A percentile compares a stretch with the other conserved stretches of the same genome.
phyloP scores from a whole-genome alignment of 257 asterid genomes.

The Lithospermum erythrorhizon region DNA sequence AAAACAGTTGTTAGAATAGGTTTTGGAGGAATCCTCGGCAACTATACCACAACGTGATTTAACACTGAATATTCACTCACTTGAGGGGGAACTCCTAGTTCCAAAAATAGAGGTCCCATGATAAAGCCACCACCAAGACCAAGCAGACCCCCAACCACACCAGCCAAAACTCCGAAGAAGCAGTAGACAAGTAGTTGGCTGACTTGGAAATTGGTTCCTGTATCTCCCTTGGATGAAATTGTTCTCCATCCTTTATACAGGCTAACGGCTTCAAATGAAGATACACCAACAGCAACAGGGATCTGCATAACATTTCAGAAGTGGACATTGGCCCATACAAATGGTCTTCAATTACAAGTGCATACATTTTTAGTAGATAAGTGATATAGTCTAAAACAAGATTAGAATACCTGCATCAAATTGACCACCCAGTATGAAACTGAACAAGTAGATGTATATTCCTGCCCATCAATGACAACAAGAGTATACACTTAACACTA shows the following conservation, averaged over 20 bases:
- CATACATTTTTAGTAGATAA: background rate
- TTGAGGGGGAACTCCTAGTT: conserved; percentile 60
- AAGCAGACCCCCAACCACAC: conserved; percentile 87
- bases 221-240: conserved; percentile 69
- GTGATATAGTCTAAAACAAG: background rate
- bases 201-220: conserved; percentile 47
- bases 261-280: conserved; percentile 55
- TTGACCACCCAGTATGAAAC: conserved; percentile 72
- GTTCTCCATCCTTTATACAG: conserved; percentile 80
- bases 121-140: conserved; percentile 97
- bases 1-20: background rate
- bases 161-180: conserved; percentile 71
- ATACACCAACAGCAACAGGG: conserved; percentile 71
- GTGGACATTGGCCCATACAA: background rate
- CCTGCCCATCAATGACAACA: conserved; percentile 34
- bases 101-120: conserved; percentile 45
- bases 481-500: background rate
- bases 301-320: conserved; percentile 32
- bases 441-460: conserved; percentile 51
- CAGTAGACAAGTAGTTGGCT: conserved; percentile 57
- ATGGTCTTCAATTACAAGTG: background rate
- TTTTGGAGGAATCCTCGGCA: background rate
- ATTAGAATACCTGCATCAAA: conserved; percentile 62
- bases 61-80: conserved; percentile 19
- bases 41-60: background rate